Base-by-base conservation (phyloP, 1,284 basidiomycete genomes). In the Leccinum subrobustum region DNA sequence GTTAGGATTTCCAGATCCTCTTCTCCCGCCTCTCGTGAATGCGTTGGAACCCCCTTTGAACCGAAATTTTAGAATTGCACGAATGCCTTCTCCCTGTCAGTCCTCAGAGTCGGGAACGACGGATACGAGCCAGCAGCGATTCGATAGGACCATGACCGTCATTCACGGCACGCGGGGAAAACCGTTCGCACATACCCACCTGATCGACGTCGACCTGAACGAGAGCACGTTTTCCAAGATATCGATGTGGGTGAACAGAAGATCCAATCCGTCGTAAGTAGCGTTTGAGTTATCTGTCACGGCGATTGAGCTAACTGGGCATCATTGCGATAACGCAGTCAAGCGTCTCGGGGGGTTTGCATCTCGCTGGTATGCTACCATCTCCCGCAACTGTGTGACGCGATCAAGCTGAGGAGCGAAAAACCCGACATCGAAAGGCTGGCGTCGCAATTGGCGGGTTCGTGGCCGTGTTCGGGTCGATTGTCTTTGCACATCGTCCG, bases 341-440 rank as follows among this genome's bases (percentile, higher is more conserved):
- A 73, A 50, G 58, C 69, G 14, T 11, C 59, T 16, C 58, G 52
- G 3, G 68, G 67, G 8, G 64, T 68, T 16, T 75, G 74, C 39
- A 60, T 73, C 29, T 74, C 73, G 6, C 48, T 75, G 9, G 71
- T 56, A 2, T 73, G 73, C 18, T 73, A 73, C 59, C 62, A 39
- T 53, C 63, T 75, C 20, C 56, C 60, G 5, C 64, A 65, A 18
- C 11, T 73, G n/a, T 63, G 59, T 42, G 35, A 54, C 25, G 31
- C 16, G 25, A 31, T 60, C 39, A 63, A 60, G 39, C 53, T 37
- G 6, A 52, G 52, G 31, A 47, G 33, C 27, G 58, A 39, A 12
- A 31, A 37, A 54, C 31, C 5, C 7, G 51, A 62, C 29, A 9
- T 70, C 2, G 56, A 58, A 57, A 50, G 37, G 12, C 20, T 65